Evolutionary conservation across 2,329 filamentous ascomycete species (phyloP), one percentile per base, ranked within the genome.

Genomic region (Geosmithia morbida): DNA sequence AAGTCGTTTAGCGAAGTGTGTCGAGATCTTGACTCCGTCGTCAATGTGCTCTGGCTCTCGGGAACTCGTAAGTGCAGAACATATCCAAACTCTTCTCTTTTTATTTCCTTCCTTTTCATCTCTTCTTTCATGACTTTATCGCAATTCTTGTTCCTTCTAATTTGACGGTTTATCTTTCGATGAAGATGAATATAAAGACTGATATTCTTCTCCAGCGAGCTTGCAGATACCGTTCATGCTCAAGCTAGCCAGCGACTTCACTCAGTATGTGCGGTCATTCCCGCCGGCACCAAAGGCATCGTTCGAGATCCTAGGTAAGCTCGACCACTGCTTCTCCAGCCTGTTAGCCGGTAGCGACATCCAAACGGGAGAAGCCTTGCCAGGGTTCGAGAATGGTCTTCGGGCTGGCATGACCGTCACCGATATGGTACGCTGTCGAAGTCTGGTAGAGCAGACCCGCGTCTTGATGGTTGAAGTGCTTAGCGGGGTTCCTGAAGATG

Each of bases 381-480:
- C 86, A 0, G 87, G 87, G 0, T 87, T 89, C 51, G 76, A 79
- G 52, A 71, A 67, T 7, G 75, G 75, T 1, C 66, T 71, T 5
- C 64, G 70, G 1, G 77, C 80, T 0, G 83, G 86, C 1, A 82
- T 86, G 69, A 87, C 81, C 1, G 69, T 65, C 17, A 90, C 85
- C 1, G 87, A 96, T 61, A 94, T 92, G 72, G 87, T 97, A 7
- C 77, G 90, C 41, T 83, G 89, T 52, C 83, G 85, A 58, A 86
- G 85, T 57, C 67, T 94, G 29, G 85, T 88, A 0, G 85, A 94
- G 58, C 76, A 82, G 53, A 85, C 84, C 16, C 73, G 89, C 22
- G 66, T 87, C 7, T 63, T 78, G 5, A 77, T 90, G 49, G 77
- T 87, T 1, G 79, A 85, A 50, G 74, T 80, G 16, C 74, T 87